Base-by-base conservation (phyloP, 495 filamentous ascomycete genomes). In the Saxophila tyrrhenica region DNA sequence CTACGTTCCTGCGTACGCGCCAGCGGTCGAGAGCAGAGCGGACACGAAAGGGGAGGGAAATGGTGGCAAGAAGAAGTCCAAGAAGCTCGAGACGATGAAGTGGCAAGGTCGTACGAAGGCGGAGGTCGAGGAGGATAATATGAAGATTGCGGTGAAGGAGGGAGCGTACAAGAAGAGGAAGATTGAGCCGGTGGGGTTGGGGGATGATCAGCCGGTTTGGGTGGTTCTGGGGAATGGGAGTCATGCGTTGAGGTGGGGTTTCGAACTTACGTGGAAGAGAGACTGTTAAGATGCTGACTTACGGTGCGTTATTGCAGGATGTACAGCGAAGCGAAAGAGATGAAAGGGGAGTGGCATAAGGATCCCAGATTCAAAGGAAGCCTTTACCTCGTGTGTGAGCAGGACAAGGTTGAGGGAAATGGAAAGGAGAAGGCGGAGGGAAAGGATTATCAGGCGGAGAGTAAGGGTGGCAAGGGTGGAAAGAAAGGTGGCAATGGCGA, bases 151-250 rank as follows among this genome's bases (percentile, higher is more conserved):
- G 8, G 55, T 53, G 2, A 56, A 52, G 16, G 59, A 64, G 24
- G 67, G 67, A 8, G 68, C 61, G 16, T 67, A 66, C 39, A 48
- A 59, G 2, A 51, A 56, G 35, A 54, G 60, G 32, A 53, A 55
- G 25, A 55, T 69, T 17, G 59, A 55, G 50, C 68, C 68, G 7
- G 48, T 49, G n/a, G 60, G 65, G 23, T 52, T 65, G 3, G 50
- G 50, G 25, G 59, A 65, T 23, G 67, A 70, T 46, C 64, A 68
- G 42, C 52, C 56, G 43, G 65, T 67, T 39, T 70, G 68, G 68
- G 62, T 60, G 49, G 56, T 60, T 3, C 66, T 67, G 53, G 29
- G 41, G 0, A 59, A 66, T 51, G 67, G 67, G 19, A 50, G 48
- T 20, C 62, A 60, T 53, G 60, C 64, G 39, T 45, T 69, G 25